These are phyloP conservation scores for Lodderomyces metapsilosis DNA, from an alignment of 1,139 yeast genomes.

Conservation along the genomic window DNA sequence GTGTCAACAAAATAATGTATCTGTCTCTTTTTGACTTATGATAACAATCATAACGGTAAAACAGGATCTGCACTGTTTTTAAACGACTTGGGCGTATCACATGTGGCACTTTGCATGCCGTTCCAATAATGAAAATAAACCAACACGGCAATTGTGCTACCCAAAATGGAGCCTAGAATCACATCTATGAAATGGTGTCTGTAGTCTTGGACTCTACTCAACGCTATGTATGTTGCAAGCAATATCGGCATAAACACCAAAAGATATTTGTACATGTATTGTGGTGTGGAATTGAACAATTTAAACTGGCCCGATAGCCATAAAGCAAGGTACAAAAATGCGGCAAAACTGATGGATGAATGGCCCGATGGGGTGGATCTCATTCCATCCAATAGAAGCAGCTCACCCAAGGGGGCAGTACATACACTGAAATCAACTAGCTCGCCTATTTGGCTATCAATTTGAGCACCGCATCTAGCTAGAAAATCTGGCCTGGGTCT, in stretches of 20 bases:
- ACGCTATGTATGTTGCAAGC: slow-evolving; percentile 51
- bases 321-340: slow-evolving; percentile 58
- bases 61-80: background rate
- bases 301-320: slow-evolving; percentile 62
- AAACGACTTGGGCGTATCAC: slow-evolving; percentile 2
- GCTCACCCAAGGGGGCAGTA: slow-evolving; percentile 44
- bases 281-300: slow-evolving; percentile 12
- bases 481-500: slow-evolving; percentile 80
- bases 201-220: slow-evolving; percentile 69
- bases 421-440: slow-evolving; percentile 39
- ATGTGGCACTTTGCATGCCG: slow-evolving; percentile 12
- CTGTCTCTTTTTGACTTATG: too few species aligned
- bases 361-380: slow-evolving; percentile 85
- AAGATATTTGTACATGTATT: slow-evolving; percentile 17
- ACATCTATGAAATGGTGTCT: slow-evolving; percentile 76
- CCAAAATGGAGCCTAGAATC: slow-evolving; percentile 48
- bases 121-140: slow-evolving; percentile 47
- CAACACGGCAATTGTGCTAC: slow-evolving; percentile 21
- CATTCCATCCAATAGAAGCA: slow-evolving; percentile 66
- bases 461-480: slow-evolving; percentile 59
- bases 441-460: slow-evolving; percentile 31
- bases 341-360: slow-evolving; percentile 66
- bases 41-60: background rate
- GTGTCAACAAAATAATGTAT: background rate
- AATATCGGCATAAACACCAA: slow-evolving; percentile 18